phyloP scores from a whole-genome alignment of 2,329 filamentous ascomycete species.

The Triangularia setosa region DNA sequence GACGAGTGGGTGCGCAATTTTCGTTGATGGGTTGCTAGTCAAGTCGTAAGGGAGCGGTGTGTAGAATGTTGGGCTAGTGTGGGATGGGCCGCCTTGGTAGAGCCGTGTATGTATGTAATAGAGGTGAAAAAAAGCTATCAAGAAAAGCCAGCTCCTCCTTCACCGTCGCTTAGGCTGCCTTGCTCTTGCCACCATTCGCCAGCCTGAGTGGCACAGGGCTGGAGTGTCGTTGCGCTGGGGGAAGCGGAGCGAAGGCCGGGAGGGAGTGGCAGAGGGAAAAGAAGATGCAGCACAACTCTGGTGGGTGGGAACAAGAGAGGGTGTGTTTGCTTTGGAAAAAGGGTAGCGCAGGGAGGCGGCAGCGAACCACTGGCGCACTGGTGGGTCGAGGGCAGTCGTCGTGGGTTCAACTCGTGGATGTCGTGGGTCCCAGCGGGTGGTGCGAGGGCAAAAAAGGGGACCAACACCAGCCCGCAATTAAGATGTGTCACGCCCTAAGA shows the following conservation, averaged over 20 bases:
- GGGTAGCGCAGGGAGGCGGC: constrained; percentile 12
- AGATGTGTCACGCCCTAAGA: not conserved
- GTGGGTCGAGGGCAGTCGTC: constrained; percentile 12
- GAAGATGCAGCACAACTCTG: constrained; percentile 5
- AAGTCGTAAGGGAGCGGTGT: not conserved
- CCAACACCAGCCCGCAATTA: constrained; percentile 14
- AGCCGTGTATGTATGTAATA: constrained; percentile 1
- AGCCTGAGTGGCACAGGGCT: constrained; percentile 11
- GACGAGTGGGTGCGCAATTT: not conserved
- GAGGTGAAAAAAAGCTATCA: constrained; percentile 1
- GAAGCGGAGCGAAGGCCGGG: not conserved
- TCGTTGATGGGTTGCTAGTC: not conserved
- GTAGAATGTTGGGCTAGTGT: constrained; percentile 1
- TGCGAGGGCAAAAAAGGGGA: constrained; percentile 5
- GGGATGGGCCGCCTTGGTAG: constrained; percentile 8
- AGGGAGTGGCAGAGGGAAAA: constrained; percentile 2
- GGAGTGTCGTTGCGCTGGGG: not conserved
- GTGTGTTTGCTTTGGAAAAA: constrained; percentile 12
- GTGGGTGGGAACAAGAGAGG: constrained; percentile 10
- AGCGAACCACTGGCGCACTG: constrained; percentile 8
- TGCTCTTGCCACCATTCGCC: constrained; percentile 19
- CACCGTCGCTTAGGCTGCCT: constrained; percentile 12
- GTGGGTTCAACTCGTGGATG: constrained; percentile 17
- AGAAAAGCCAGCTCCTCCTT: constrained; percentile 10
- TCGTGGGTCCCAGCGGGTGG: constrained; percentile 16